These are phyloP conservation scores for Pachysandra terminalis DNA, from an alignment of 164 flowering plant genomes.

Conservation along the genomic window DNA sequence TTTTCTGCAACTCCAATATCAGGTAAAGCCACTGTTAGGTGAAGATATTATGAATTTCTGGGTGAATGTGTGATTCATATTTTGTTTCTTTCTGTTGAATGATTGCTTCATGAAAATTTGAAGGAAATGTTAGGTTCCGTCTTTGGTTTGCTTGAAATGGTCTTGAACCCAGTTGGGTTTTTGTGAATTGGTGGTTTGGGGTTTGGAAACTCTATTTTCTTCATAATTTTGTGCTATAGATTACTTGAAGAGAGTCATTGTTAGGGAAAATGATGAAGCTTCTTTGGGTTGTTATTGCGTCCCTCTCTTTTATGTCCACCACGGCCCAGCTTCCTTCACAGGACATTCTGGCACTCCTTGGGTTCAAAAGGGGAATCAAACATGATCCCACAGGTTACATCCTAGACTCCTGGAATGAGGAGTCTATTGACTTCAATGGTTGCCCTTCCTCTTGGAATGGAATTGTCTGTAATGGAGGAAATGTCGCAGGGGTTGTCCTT, in stretches of 20 bases:
- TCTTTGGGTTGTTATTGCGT: slow-evolving; percentile 4
- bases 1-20: background rate
- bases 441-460: slow-evolving; percentile 99
- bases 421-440: slow-evolving; percentile 88
- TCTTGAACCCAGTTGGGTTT: background rate
- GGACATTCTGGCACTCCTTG: slow-evolving; percentile 77
- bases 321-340: slow-evolving; percentile 83
- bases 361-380: slow-evolving; percentile 87
- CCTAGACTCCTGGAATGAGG: slow-evolving; percentile 87
- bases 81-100: background rate
- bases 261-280: slow-evolving; percentile 12
- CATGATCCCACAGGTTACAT: slow-evolving; percentile 89
- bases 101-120: too few species aligned
- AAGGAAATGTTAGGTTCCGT: background rate
- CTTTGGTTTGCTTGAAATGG: background rate
- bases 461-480: slow-evolving; percentile 75
- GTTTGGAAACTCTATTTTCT: background rate
- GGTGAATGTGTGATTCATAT: background rate
- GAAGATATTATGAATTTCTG: background rate
- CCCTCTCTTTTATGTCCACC: slow-evolving; percentile 13
- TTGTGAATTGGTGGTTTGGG: background rate
- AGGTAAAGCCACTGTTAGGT: background rate
- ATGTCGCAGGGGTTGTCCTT: slow-evolving; percentile 82
- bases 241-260: background rate
- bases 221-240: background rate